phyloP scores from a whole-genome alignment of 805 yeast genomes.

The Candida silvicultrix region DNA sequence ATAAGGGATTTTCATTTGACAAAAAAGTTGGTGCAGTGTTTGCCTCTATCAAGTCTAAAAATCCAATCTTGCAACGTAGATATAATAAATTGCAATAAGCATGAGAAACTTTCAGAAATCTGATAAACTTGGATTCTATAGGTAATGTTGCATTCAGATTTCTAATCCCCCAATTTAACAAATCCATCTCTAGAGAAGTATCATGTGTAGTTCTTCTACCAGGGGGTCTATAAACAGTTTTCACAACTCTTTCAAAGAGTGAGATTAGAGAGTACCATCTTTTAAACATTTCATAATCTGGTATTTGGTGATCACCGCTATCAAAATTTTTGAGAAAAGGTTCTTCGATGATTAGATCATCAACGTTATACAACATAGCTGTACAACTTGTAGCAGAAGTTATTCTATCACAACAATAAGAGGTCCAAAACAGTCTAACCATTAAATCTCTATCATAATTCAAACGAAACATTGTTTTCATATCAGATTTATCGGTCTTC shows the following conservation, averaged over 20 bases:
- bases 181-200: constrained; percentile 2
- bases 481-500: constrained; percentile 3
- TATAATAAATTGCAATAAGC: constrained; percentile 4
- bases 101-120: background rate
- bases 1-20: constrained; percentile 2
- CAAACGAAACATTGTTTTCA: constrained; percentile 1
- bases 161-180: constrained; percentile 2
- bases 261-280: constrained; percentile 3
- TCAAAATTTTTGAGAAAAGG: constrained; percentile 4
- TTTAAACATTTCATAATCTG: constrained; percentile 2
- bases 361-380: constrained; percentile 5
- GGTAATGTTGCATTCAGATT: background rate
- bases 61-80: constrained; percentile 7
- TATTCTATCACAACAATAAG: constrained; percentile 8
- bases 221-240: constrained; percentile 7
- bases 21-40: background rate
- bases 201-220: constrained; percentile 5
- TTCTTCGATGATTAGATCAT: constrained; percentile 5
- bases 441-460: constrained; percentile 3
- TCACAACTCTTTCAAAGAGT: constrained; percentile 5
- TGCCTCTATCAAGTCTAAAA: constrained; percentile 5
- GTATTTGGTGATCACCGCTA: background rate
- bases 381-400: constrained; percentile 5
- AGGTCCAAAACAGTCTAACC: constrained; percentile 6
- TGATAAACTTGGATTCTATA: background rate